Conservation (phyloP, 2,329 filamentous ascomycete genomes). For the Myriosclerotinia duriaeana region DNA sequence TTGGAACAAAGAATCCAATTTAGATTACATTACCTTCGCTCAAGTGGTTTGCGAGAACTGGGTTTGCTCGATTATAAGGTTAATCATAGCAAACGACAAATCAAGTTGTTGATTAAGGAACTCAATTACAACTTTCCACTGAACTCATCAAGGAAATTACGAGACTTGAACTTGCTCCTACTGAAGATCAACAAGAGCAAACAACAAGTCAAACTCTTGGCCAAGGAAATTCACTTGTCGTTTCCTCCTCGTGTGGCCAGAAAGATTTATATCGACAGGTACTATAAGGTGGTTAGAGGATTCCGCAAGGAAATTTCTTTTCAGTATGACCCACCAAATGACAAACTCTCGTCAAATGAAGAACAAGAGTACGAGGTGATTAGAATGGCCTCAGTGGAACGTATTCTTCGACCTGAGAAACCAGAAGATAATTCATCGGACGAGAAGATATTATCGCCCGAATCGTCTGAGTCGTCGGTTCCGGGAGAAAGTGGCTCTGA, state of each 20-base stretch:
- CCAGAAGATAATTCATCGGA: neutral
- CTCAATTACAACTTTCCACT: neutral
- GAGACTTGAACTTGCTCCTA: neutral
- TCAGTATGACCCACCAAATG: neutral
- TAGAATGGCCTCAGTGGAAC: neutral
- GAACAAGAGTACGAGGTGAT: conserved; percentile 1
- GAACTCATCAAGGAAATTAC: conserved; percentile 1
- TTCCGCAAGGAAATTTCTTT: neutral
- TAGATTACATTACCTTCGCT: neutral
- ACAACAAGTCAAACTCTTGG: conserved; percentile 8
- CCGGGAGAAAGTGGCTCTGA: neutral
- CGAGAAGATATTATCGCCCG: neutral
- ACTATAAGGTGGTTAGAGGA: neutral
- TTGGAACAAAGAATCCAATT: neutral
- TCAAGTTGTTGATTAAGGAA: neutral
- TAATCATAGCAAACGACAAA: neutral
- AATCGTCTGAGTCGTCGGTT: neutral
- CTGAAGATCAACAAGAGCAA: conserved; percentile 1
- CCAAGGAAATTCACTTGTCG: neutral
- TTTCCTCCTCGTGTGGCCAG: conserved; percentile 10
- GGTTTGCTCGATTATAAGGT: neutral
- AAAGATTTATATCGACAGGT: neutral
- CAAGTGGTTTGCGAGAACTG: neutral
- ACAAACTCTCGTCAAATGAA: neutral
- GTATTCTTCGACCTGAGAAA: neutral